phyloP scores from a whole-genome alignment of 2,329 filamentous ascomycete species.

The Ophiocordyceps camponoti-saundersi region DNA sequence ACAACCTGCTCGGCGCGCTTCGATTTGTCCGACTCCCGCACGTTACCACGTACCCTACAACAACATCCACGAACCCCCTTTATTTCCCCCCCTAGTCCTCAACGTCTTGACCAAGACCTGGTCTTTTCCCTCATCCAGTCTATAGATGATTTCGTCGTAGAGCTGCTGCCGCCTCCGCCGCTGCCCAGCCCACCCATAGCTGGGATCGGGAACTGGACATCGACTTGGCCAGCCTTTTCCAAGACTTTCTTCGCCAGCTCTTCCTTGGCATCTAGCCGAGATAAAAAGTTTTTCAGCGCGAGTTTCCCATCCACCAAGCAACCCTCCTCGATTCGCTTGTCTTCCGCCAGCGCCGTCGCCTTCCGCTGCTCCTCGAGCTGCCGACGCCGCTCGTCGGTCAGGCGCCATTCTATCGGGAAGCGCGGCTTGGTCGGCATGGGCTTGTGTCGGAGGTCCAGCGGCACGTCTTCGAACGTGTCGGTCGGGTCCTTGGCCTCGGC shows the following conservation, averaged over 20 bases:
- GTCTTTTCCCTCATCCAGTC: background rate
- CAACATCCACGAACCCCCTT: background rate
- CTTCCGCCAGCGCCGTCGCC: conserved; percentile 34
- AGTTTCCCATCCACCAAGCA: conserved; percentile 37
- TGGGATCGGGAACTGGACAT: too few species aligned
- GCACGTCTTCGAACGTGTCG: conserved; percentile 78
- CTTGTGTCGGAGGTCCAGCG: conserved; percentile 78
- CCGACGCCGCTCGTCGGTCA: conserved; percentile 52
- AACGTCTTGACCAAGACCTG: background rate
- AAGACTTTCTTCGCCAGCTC: conserved; percentile 15
- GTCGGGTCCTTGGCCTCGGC: conserved; percentile 57
- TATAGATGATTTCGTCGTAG: background rate
- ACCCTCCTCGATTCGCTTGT: conserved; percentile 33
- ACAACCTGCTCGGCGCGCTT: too few species aligned
- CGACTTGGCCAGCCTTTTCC: conserved; percentile 1
- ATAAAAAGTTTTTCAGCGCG: conserved; percentile 11
- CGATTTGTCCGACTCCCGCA: background rate
- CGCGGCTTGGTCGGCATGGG: conserved; percentile 46
- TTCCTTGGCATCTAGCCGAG: conserved; percentile 6
- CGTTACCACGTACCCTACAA: background rate
- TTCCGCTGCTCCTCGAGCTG: conserved; percentile 47
- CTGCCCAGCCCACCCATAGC: too few species aligned
- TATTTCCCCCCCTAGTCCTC: background rate
- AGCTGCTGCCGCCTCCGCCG: too few species aligned
- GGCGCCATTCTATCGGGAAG: conserved; percentile 71